Base-by-base conservation (phyloP, 345 rosid species). In the Eucalyptus paniculata region DNA sequence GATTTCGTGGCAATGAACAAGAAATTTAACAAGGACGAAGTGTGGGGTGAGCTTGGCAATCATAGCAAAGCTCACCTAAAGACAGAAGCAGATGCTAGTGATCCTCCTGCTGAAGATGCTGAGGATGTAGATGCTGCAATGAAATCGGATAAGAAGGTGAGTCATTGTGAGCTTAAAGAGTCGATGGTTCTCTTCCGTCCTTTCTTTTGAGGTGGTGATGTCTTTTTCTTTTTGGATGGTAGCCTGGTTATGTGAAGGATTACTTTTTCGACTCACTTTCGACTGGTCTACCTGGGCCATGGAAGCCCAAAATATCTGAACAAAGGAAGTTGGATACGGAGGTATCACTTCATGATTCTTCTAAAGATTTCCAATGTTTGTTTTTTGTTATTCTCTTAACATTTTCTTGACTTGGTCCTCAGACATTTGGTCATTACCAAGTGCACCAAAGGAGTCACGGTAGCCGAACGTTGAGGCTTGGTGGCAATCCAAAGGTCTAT, bases 181-280 rank as follows among this genome's bases (percentile, higher is more conserved):
- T 34, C 3, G 40, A 10, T 3, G 26, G 82, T 34, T 72, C 82
- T 72, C 44, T 72, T 72, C 37, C 8, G 21, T 72, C 3, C 24
- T 72, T 34, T 72, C 44, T 69, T 72, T 18, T 34, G 26, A 72
- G 40, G 6, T 37, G 26, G 44, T 34, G 26, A 34, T 18, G 82
- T 72, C 44, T 37, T 37, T 58, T 69, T 6, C 40, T 21, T 5
- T 62, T 87, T 32, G 60, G n/a, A 42, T 87, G 14, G 9, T 56
- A 94, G 95, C 90, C 90, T 90, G 93, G 89, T 28, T 89, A 92
- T 88, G 90, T 65, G 40, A 92, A n/a, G n/a, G n/a, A n/a, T n/a
- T n/a, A n/a, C n/a, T n/a, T n/a, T 87, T 94, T 92, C n/a, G 93
- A 92, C 89, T 88, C 95, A 14, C 87, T 93, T 42, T 92, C 94